A percentile compares a stretch with the other conserved stretches of the same genome.
Evolutionary conservation across 352 stramenopile species (phyloP).

Genomic region (Phytophthora pini): DNA sequence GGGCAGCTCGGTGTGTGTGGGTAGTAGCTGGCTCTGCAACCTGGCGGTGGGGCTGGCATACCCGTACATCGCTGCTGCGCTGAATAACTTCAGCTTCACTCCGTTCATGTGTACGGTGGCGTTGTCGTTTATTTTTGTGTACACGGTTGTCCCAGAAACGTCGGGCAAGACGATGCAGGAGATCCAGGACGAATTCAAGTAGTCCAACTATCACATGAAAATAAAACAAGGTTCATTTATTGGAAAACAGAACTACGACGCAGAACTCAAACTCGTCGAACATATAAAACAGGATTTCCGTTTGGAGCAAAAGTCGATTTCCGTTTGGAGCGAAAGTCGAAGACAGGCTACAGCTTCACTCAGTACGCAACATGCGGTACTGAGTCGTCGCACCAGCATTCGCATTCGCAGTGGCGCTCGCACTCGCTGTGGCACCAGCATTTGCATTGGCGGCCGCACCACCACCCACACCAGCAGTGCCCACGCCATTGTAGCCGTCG

Average conservation of each 20-base stretch:
- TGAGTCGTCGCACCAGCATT: background rate
- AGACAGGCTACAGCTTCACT: background rate
- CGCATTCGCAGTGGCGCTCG: slow-evolving; percentile 3
- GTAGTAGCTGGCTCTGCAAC: slow-evolving; percentile 54
- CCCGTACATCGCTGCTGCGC: slow-evolving; percentile 49
- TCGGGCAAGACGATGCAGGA: slow-evolving; percentile 22
- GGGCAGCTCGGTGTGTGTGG: slow-evolving; percentile 48
- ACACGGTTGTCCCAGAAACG: slow-evolving; percentile 10
- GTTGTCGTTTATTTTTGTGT: slow-evolving; percentile 15
- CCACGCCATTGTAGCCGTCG: slow-evolving; percentile 2
- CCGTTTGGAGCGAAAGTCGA: too few relatives aligned
- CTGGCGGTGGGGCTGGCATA: slow-evolving; percentile 54
- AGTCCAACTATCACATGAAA: too few relatives aligned
- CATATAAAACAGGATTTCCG: too few relatives aligned
- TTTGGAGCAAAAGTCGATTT: too few relatives aligned
- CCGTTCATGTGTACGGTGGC: slow-evolving; percentile 18
- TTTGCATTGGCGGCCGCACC: slow-evolving; percentile 3
- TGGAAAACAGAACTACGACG: too few relatives aligned
- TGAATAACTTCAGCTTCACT: slow-evolving; percentile 25
- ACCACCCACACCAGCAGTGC: background rate
- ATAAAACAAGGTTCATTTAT: too few relatives aligned
- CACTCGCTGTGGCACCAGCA: slow-evolving; percentile 2
- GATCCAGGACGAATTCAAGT: slow-evolving; percentile 10
- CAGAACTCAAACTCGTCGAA: too few relatives aligned
- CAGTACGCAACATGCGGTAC: slow-evolving; percentile 7